Evolutionary conservation across 345 rosid species (phyloP).

Genomic region (Pistacia integerrima): DNA sequence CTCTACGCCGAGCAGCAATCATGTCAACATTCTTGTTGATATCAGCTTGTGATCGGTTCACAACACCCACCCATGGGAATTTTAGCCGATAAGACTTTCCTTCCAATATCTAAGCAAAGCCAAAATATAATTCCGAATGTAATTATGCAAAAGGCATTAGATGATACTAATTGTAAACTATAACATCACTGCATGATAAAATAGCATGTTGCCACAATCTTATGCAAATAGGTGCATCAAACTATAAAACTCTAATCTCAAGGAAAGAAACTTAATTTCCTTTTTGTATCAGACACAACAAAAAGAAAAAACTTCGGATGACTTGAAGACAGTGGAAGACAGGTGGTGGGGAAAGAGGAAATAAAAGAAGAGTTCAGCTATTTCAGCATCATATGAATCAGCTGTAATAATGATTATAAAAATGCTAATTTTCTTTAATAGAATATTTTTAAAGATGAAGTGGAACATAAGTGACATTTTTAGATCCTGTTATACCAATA

Average conservation of each 20-base stretch:
- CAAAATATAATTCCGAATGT: slow-evolving; percentile 17
- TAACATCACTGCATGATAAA: not conserved
- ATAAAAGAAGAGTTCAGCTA: not conserved
- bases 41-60: slow-evolving; percentile 98
- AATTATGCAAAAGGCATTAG: not conserved
- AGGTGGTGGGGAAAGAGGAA: not conserved
- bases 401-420: not conserved
- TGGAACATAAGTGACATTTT: not conserved
- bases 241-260: too few species aligned
- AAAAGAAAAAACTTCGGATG: not conserved
- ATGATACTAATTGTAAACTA: not conserved
- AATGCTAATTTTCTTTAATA: not conserved
- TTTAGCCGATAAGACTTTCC: slow-evolving; percentile 87
- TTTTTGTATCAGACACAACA: too few species aligned
- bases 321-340: not conserved
- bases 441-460: too few species aligned
- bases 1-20: slow-evolving; percentile 97
- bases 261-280: too few species aligned
- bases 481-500: not conserved
- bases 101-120: slow-evolving; percentile 72
- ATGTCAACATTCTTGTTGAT: slow-evolving; percentile 96
- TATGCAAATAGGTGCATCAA: too few species aligned
- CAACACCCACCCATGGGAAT: slow-evolving; percentile 99
- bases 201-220: too few species aligned
- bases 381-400: not conserved